A percentile compares a stretch with the other conserved stretches of the same genome.
These are phyloP conservation scores for Dalechampia spathulata DNA, from an alignment of 441 rosid genomes.

Conservation along the genomic window DNA sequence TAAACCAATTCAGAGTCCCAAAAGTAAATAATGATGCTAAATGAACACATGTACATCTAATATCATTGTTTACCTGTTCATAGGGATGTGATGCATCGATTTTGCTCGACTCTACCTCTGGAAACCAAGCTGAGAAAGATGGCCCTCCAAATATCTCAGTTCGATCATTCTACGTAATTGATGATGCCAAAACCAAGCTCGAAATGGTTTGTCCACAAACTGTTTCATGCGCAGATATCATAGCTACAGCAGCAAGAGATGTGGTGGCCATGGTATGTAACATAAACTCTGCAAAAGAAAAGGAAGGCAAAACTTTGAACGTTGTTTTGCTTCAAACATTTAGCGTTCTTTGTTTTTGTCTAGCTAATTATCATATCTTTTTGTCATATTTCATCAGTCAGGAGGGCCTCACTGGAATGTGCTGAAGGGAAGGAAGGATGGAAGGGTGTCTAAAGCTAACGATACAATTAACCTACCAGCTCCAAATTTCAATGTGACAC, in stretches of 20 bases:
- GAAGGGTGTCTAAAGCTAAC: slow-evolving; percentile 47
- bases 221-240: slow-evolving; percentile 58
- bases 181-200: slow-evolving; percentile 59
- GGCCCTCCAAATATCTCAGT: slow-evolving; percentile 70
- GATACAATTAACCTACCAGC: slow-evolving; percentile 60
- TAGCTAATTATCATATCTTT: neutral
- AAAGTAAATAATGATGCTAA: neutral
- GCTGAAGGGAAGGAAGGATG: slow-evolving; percentile 69
- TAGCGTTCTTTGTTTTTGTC: neutral
- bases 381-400: slow-evolving; percentile 28
- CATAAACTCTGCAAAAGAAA: neutral
- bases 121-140: slow-evolving; percentile 72
- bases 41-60: neutral
- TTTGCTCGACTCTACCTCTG: slow-evolving; percentile 50
- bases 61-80: neutral
- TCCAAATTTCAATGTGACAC: slow-evolving; percentile 57
- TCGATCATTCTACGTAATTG: slow-evolving; percentile 64
- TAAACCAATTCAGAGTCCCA: neutral
- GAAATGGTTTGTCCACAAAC: slow-evolving; percentile 58
- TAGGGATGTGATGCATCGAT: slow-evolving; percentile 83
- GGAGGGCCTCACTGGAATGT: slow-evolving; percentile 67
- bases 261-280: slow-evolving; percentile 45
- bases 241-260: slow-evolving; percentile 73
- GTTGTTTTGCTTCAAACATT: neutral
- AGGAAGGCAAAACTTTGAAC: neutral